Base-by-base conservation (phyloP, 768 basidiomycete species). In the Galerina marginata region DNA sequence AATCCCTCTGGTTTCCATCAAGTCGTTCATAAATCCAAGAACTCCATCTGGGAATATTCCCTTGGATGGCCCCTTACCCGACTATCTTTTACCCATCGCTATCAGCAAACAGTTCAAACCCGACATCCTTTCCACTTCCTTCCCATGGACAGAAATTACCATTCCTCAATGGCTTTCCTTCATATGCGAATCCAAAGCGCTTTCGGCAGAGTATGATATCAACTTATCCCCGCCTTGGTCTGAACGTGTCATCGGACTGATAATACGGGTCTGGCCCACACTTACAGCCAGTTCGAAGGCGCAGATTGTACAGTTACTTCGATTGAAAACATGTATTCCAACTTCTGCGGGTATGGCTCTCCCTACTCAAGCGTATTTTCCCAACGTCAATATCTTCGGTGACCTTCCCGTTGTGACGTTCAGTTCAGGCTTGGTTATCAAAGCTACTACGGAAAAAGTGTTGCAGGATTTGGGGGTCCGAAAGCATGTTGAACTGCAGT, bases 401-500 rank as follows among this genome's bases (percentile, higher is more conserved):
- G 96, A 99, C 71, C 79, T 96, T 26, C 88, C 96, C 0, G 83
- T 93, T 44, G 87, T 95, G 6, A 82, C 77, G 1, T 76, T 97
- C 46, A 83, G 92, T 1, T 91, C 89, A 5, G 86, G 85, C 2
- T 66, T 76, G 2, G 54, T 71, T 0, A 77, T 95, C 64, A 94
- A 91, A 70, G 89, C 88, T 0, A 73, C 79, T 4, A 70, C 93
- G 64, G 94, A 96, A 69, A 89, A 85, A 63, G 72, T 93, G 2
- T 74, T 95, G 6, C 77, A 84, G 29, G 83, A 82, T 2, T 75
- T 98, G 0, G 96, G 95, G 10, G 93, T 98, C 10, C 85, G 94
- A 15, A 93, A 88, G 70, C 95, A 96, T 63, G 94, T 98, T 6
- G 92, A 98, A 60, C 80, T 98, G 2, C 95, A 98, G 71, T 79